Conservation (phyloP, 106 monocot genomes). For the Gastrodia elata region DNA sequence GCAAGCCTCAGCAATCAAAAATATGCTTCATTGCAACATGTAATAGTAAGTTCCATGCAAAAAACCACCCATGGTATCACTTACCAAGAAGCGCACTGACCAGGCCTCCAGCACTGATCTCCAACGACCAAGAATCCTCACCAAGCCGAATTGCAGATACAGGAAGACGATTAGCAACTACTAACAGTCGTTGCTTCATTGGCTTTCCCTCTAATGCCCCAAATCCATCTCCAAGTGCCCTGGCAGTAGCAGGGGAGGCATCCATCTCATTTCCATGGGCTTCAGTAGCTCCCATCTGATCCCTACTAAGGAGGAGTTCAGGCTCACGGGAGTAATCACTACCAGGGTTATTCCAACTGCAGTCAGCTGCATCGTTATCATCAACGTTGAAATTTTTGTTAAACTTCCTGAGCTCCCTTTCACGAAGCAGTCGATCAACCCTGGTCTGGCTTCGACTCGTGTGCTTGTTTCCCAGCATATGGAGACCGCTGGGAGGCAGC, state of each 20-base stretch:
- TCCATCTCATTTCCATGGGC: neutral
- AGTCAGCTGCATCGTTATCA: neutral
- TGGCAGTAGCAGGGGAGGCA: slow-evolving; percentile 1
- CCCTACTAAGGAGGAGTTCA: neutral
- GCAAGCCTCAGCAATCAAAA: neutral
- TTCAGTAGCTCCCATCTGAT: neutral
- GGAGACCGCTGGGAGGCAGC: slow-evolving; percentile 10
- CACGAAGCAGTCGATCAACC: slow-evolving; percentile 64
- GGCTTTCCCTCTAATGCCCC: slow-evolving; percentile 23
- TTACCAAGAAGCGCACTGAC: slow-evolving; percentile 89
- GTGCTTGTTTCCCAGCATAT: slow-evolving; percentile 28
- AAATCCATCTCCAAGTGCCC: slow-evolving; percentile 9
- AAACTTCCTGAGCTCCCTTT: slow-evolving; percentile 57
- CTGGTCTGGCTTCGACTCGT: slow-evolving; percentile 33
- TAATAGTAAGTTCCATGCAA: neutral
- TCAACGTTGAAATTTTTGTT: slow-evolving; percentile 18
- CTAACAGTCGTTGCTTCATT: slow-evolving; percentile 76
- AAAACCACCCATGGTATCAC: neutral
- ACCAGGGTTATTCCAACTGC: slow-evolving; percentile 7
- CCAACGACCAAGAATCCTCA: slow-evolving; percentile 86
- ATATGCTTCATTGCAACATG: neutral
- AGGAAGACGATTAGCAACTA: slow-evolving; percentile 86
- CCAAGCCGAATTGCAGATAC: slow-evolving; percentile 81
- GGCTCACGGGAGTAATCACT: neutral
- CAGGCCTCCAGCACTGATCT: slow-evolving; percentile 89